Evolutionary conservation across 2,329 filamentous ascomycete species (phyloP), one percentile per base, ranked within the genome.

Genomic region (Fusarium sp.): DNA sequence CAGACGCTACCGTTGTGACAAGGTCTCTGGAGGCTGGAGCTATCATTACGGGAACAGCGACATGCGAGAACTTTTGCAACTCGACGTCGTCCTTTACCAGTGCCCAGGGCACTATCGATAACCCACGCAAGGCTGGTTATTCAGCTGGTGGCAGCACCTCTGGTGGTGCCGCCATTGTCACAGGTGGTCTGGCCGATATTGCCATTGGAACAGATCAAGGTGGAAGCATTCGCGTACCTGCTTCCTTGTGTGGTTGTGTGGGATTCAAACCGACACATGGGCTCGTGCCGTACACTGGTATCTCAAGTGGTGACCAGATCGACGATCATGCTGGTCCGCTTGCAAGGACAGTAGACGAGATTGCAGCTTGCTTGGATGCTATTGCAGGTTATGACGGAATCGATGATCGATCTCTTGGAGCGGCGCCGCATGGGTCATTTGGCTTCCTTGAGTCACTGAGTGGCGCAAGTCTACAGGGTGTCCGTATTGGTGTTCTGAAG

Each of bases 1-100:
- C 83, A 4, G 86, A 88, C 73, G 86, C 86, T 0, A 86, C 84
- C 0, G 81, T 88, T 2, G 84, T 88, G 23, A 84, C 81, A 1
- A 77, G 86, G 16, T 75, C 83, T 1, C 74, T 88, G 5, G 81
- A 86, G 18, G 84, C 84, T 4, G 86, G 86, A 0, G 86, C 81
- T 0, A 73, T 81, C 44, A 83, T 88, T 18, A 78, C 10, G 83
- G 86, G 13, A 87, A 84, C 1, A 79, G 84, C 2, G 81, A 63
- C 81, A 0, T 88, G 86, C 60, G 86, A 88, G 64, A 86, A 86
- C 68, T 83, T 84, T 49, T 87, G 84, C 65, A 82, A 83, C 62
- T 83, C 82, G 0, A 83, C 84, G 2, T 80, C 81, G 0, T 84
- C 83, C 0, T 85, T 82, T 62, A 85, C 82, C 0, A 81, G 80